phyloP scores from a whole-genome alignment of 2,329 filamentous ascomycete species.

The Gaeumannomyces tritici region DNA sequence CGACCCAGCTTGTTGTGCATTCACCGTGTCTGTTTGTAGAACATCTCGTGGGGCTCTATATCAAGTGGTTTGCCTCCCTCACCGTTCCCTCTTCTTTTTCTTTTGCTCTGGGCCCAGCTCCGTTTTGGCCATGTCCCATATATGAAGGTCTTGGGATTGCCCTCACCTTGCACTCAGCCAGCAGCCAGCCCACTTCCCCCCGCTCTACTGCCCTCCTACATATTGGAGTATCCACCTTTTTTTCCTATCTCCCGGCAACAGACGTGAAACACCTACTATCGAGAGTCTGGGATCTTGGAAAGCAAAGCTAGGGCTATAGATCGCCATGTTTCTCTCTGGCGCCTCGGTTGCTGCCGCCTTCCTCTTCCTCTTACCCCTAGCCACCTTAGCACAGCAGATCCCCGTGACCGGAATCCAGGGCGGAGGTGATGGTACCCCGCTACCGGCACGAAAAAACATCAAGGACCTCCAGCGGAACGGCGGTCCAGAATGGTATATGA shows the following conservation, averaged over 20 bases:
- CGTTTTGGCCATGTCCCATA: not conserved
- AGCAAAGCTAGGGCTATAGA: not conserved
- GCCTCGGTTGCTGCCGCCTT: not conserved
- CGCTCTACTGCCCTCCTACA: not conserved
- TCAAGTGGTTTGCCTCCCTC: not conserved
- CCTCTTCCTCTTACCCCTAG: not conserved
- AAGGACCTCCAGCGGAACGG: constrained; percentile 30
- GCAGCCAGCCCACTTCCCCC: not conserved
- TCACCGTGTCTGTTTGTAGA: not conserved
- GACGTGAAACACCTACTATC: not conserved
- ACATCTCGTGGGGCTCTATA: not conserved
- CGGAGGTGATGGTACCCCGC: constrained; percentile 27
- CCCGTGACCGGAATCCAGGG: constrained; percentile 26
- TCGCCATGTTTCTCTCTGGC: not conserved
- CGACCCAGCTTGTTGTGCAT: not conserved
- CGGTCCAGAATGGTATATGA: constrained; percentile 34
- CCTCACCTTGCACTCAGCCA: not conserved
- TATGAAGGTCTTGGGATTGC: not conserved
- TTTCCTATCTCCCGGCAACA: too few species aligned
- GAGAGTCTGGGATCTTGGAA: not conserved
- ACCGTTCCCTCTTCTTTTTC: not conserved
- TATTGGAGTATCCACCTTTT: not conserved
- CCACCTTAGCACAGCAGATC: not conserved
- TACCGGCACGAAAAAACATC: constrained; percentile 34
- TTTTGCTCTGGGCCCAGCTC: not conserved